Base-by-base conservation (phyloP, 768 basidiomycete species). In the Mycena floridula region DNA sequence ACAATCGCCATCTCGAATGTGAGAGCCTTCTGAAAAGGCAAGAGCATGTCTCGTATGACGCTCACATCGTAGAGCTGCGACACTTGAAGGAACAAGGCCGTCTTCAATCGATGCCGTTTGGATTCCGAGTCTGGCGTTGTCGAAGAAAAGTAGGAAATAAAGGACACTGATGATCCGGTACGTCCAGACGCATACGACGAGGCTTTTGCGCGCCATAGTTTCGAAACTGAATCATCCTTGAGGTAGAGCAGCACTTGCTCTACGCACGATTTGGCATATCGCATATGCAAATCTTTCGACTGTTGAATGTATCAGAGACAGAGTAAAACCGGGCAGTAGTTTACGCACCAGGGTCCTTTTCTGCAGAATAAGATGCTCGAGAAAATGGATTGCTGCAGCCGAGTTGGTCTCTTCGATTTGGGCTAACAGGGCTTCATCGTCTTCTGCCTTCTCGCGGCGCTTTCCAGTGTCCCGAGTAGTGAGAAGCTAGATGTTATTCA, bases 351-450 rank as follows among this genome's bases (percentile, higher is more conserved):
- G 66, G 54, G 74, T 82, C 38, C 80, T 76, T 50, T 79, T 78
- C 43, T 77, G 75, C 20, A 95, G 63, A 2, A 94, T 81, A 1
- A 94, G 65, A 60, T 90, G 80, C 56, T 95, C 92, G 3, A 96
- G 67, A 58, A 82, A 94, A 50, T 77, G 76, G 26, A 73, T 68
- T 2, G 79, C 89, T 16, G 84, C 85, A 6, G 60, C 63, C n/a
- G 74, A 59, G 57, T 75, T 79, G 13, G 79, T 74, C 11, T 70
- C 65, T 21, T 72, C 64, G 15, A 89, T 72, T 47, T 82, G 74
- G 35, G 75, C 64, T 26, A 87, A 59, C 44, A 84, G 59, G 0
- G 61, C 56, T 4, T 74, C 54, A 45, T 91, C 86, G 40, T 90
- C 86, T 41, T 76, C 76, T 3, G 74, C 66, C 50, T 72, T 75